These are phyloP conservation scores for Exsudoporus frostii DNA, from an alignment of 768 basidiomycete genomes.

Conservation along the genomic window DNA sequence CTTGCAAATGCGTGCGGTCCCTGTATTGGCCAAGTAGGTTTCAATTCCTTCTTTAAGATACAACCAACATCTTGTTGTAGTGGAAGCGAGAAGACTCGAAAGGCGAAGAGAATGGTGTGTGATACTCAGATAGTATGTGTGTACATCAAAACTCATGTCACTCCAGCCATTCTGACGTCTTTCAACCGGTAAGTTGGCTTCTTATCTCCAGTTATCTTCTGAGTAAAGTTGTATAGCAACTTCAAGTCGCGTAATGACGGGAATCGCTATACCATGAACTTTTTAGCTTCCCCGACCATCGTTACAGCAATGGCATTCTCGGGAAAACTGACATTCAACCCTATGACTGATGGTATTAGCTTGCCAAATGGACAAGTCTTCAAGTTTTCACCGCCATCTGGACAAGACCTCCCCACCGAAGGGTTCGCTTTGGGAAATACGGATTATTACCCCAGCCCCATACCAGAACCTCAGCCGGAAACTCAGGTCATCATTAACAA, in stretches of 20 bases:
- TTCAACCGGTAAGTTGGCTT: slow-evolving; percentile 75
- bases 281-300: slow-evolving; percentile 93
- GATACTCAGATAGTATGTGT: background rate
- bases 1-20: slow-evolving; percentile 98
- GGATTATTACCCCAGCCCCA: slow-evolving; percentile 75
- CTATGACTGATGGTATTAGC: slow-evolving; percentile 69
- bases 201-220: background rate
- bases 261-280: slow-evolving; percentile 93
- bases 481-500: slow-evolving; percentile 75
- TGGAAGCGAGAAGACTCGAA: slow-evolving; percentile 93
- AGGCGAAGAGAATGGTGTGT: slow-evolving; percentile 85
- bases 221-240: slow-evolving; percentile 40
- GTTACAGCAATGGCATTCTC: slow-evolving; percentile 98
- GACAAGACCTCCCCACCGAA: slow-evolving; percentile 75
- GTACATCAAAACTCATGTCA: slow-evolving; percentile 3
- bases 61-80: slow-evolving; percentile 33
- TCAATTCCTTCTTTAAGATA: background rate
- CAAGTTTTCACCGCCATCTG: slow-evolving; percentile 80
- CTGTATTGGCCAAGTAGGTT: slow-evolving; percentile 87
- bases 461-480: slow-evolving; percentile 71
- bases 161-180: slow-evolving; percentile 86
- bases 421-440: slow-evolving; percentile 78
- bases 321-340: slow-evolving; percentile 92
- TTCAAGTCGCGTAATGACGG: slow-evolving; percentile 97
- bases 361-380: slow-evolving; percentile 73